A percentile compares a stretch with the other conserved stretches of the same genome.
Conservation (phyloP, 2,329 filamentous ascomycete species). For the Fusarium nygamai region DNA sequence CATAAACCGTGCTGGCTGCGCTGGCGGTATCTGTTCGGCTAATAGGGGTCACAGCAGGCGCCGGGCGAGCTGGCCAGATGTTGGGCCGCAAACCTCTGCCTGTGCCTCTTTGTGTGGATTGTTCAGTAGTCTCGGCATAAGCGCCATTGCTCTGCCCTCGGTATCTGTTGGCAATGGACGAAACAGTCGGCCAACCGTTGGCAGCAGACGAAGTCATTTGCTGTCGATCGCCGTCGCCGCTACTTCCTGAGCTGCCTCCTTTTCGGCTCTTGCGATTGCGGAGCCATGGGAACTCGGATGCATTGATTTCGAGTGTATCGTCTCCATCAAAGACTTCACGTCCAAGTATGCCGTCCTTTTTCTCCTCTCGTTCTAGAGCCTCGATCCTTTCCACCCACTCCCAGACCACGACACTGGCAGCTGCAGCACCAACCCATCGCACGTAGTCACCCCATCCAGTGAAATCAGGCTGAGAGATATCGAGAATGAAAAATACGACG, state of each 20-base stretch:
- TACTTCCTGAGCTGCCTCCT: slow-evolving; percentile 25
- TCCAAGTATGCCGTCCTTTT: slow-evolving; percentile 91
- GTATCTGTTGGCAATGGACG: slow-evolving; percentile 41
- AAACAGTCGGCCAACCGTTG: slow-evolving; percentile 45
- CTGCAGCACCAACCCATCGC: slow-evolving; percentile 93
- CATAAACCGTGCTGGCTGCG: slow-evolving; percentile 71
- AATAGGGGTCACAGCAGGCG: slow-evolving; percentile 64
- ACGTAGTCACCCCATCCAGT: slow-evolving; percentile 96
- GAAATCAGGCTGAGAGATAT: slow-evolving; percentile 85
- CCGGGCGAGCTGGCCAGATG: slow-evolving; percentile 65
- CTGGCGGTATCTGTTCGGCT: slow-evolving; percentile 72
- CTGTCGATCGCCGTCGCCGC: slow-evolving; percentile 25
- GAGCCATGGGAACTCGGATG: slow-evolving; percentile 61
- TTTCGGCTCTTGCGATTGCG: slow-evolving; percentile 51
- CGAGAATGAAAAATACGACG: slow-evolving; percentile 91
- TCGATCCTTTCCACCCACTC: slow-evolving; percentile 98
- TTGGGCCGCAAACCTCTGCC: slow-evolving; percentile 58
- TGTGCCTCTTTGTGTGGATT: slow-evolving; percentile 43
- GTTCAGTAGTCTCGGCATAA: slow-evolving; percentile 35
- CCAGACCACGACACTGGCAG: slow-evolving; percentile 96
- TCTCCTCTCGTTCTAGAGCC: slow-evolving; percentile 89
- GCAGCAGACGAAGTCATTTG: slow-evolving; percentile 22
- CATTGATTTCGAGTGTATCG: slow-evolving; percentile 80
- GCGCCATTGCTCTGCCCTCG: slow-evolving; percentile 35
- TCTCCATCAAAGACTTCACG: slow-evolving; percentile 94